Percentiles rank a stretch among this genome's conserved stretches.
These are phyloP conservation scores for Torulaspora quercuum DNA, from an alignment of 805 yeast genomes.

Conservation along the genomic window DNA sequence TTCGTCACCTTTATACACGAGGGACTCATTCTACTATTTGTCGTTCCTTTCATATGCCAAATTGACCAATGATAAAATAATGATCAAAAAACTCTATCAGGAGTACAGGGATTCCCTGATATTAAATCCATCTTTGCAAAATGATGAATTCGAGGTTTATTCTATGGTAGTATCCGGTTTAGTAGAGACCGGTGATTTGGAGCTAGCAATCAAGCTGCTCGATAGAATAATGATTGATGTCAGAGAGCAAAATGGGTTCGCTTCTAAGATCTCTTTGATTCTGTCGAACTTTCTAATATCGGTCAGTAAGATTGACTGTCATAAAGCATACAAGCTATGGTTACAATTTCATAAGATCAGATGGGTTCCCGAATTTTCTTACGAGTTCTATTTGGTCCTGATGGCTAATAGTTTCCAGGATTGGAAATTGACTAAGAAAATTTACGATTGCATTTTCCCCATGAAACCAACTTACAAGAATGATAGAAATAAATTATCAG, in stretches of 20 bases:
- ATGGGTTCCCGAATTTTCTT: slow-evolving; percentile 43
- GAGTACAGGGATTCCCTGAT: slow-evolving; percentile 33
- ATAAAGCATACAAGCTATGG: slow-evolving; percentile 39
- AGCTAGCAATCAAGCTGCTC: slow-evolving; percentile 52
- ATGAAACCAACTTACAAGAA: slow-evolving; percentile 26
- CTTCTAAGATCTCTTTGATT: slow-evolving; percentile 39
- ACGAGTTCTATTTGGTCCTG: slow-evolving; percentile 38
- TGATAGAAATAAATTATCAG: slow-evolving; percentile 16
- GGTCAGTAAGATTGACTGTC: slow-evolving; percentile 35
- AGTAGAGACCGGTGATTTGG: slow-evolving; percentile 47
- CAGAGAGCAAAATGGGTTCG: slow-evolving; percentile 36
- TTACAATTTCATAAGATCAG: slow-evolving; percentile 36
- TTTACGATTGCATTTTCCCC: slow-evolving; percentile 41
- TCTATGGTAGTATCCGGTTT: slow-evolving; percentile 51
- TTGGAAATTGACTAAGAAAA: slow-evolving; percentile 35
- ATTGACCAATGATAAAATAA: slow-evolving; percentile 37
- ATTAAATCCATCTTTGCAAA: slow-evolving; percentile 22
- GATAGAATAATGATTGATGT: slow-evolving; percentile 51
- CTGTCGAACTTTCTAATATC: slow-evolving; percentile 45
- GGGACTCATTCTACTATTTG: slow-evolving; percentile 39
- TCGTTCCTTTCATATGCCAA: slow-evolving; percentile 42
- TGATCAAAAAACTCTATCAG: slow-evolving; percentile 42
- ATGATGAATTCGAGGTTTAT: slow-evolving; percentile 49
- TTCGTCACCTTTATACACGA: slow-evolving; percentile 25
- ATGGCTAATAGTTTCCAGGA: slow-evolving; percentile 36